Conservation (phyloP, 2,329 filamentous ascomycete genomes). For the Fusarium poae region DNA sequence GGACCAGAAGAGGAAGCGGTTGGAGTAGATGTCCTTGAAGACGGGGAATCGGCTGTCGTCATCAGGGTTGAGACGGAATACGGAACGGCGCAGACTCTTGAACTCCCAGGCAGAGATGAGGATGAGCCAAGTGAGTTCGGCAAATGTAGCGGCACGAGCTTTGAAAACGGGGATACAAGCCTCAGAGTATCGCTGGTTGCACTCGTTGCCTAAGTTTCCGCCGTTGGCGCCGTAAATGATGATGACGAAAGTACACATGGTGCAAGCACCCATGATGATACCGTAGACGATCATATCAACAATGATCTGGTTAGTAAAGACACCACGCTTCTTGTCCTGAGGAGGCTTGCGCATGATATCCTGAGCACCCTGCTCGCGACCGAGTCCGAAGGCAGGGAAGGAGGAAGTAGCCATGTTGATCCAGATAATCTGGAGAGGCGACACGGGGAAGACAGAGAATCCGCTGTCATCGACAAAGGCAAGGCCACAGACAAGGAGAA, state of each 20-base stretch:
- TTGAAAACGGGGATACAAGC: slow-evolving; percentile 73
- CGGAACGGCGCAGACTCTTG: slow-evolving; percentile 77
- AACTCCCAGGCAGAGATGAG: slow-evolving; percentile 84
- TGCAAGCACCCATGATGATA: slow-evolving; percentile 79
- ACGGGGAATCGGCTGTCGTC: slow-evolving; percentile 65
- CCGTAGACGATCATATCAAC: slow-evolving; percentile 86
- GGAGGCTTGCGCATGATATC: slow-evolving; percentile 87
- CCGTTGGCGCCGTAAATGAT: slow-evolving; percentile 68
- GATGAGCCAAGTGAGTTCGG: slow-evolving; percentile 79
- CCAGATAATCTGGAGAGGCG: slow-evolving; percentile 90
- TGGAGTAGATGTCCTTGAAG: slow-evolving; percentile 74
- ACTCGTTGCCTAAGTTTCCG: slow-evolving; percentile 69
- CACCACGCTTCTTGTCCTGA: slow-evolving; percentile 74
- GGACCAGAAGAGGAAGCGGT: slow-evolving; percentile 78
- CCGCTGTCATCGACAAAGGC: slow-evolving; percentile 79
- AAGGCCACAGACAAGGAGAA: slow-evolving; percentile 83
- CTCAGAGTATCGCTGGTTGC: slow-evolving; percentile 71
- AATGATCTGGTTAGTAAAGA: slow-evolving; percentile 83
- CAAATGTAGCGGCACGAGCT: slow-evolving; percentile 79
- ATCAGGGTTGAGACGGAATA: slow-evolving; percentile 75
- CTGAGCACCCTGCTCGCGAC: slow-evolving; percentile 79
- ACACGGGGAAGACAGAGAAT: slow-evolving; percentile 86
- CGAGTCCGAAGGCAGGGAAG: slow-evolving; percentile 88
- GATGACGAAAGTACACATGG: slow-evolving; percentile 74
- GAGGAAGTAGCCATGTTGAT: slow-evolving; percentile 94